Percentiles rank a stretch among this genome's conserved stretches.
Evolutionary conservation across 306 rosid genomes (phyloP).

Genomic region (Cucurbita maxima): DNA sequence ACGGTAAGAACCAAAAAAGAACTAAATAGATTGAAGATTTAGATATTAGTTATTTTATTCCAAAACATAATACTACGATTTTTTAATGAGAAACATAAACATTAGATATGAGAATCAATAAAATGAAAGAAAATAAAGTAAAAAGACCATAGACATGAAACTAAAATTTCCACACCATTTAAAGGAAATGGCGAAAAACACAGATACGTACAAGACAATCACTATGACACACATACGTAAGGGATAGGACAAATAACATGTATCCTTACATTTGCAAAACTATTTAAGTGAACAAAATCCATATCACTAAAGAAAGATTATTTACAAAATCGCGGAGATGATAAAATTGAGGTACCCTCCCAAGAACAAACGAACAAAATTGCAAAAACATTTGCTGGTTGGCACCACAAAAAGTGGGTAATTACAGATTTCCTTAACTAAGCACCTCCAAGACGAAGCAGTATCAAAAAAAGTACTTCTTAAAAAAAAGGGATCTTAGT

Average conservation of each 20-base stretch:
- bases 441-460: not conserved
- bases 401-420: not conserved
- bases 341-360: not conserved
- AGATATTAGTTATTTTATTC: not conserved
- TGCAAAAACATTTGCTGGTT: not conserved
- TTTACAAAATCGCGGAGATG: not conserved
- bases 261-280: not conserved
- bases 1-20: not conserved
- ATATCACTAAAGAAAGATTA: not conserved
- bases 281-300: not conserved
- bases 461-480: not conserved
- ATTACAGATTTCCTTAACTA: not conserved
- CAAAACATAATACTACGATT: not conserved
- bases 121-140: not conserved
- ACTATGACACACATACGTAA: not conserved
- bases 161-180: not conserved
- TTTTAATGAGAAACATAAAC: not conserved
- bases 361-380: not conserved
- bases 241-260: not conserved
- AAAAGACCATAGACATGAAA: not conserved
- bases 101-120: not conserved
- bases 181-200: not conserved
- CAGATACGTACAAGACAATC: not conserved
- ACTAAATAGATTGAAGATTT: not conserved
- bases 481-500: not conserved